phyloP scores from a whole-genome alignment of 257 asterid species.

The Solanum chiquidenum region DNA sequence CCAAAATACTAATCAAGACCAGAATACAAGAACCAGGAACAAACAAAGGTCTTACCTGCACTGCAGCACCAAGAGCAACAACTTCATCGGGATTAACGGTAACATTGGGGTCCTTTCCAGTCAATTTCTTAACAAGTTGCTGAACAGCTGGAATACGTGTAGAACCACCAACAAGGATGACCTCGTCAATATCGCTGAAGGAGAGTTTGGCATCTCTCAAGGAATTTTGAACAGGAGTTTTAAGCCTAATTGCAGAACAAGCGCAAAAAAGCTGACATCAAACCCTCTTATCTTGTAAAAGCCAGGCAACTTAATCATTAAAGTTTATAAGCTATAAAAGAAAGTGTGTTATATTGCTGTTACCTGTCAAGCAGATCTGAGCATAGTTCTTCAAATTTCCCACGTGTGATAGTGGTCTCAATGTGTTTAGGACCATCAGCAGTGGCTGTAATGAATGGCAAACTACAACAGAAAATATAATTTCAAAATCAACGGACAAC shows the following conservation, averaged over 20 bases:
- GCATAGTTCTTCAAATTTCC: slow-evolving; percentile 88
- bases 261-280: neutral
- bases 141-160: slow-evolving; percentile 98
- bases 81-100: slow-evolving; percentile 98
- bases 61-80: slow-evolving; percentile 99
- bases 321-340: neutral
- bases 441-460: slow-evolving; percentile 98
- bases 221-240: slow-evolving; percentile 85
- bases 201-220: slow-evolving; percentile 93
- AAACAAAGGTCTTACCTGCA: slow-evolving; percentile 47
- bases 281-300: neutral
- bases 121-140: slow-evolving; percentile 83
- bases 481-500: neutral
- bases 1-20: neutral
- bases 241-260: slow-evolving; percentile 36
- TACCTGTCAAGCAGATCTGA: slow-evolving; percentile 94
- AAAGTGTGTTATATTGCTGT: neutral
- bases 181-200: slow-evolving; percentile 75
- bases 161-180: slow-evolving; percentile 95
- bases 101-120: slow-evolving; percentile 94
- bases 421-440: slow-evolving; percentile 98
- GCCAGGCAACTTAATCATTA: neutral
- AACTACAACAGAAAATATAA: slow-evolving; percentile 27
- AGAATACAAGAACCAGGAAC: neutral
- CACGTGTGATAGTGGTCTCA: slow-evolving; percentile 86